A percentile compares a stretch with the other conserved stretches of the same genome.
Evolutionary conservation across 345 rosid genomes (phyloP).

Genomic region (Atalantia buxifolia): DNA sequence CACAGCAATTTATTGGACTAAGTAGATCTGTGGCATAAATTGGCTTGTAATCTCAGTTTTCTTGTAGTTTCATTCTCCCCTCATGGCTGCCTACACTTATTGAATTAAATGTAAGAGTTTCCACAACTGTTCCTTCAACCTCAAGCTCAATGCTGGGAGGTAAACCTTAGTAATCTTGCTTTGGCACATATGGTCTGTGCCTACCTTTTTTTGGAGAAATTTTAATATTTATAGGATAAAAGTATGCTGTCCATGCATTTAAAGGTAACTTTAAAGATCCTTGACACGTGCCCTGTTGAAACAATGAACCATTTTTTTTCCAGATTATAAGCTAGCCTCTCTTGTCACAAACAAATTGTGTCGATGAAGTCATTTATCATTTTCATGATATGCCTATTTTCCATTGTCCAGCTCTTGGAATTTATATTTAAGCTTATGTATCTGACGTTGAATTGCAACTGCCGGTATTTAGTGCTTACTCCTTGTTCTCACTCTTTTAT

Average conservation of each 20-base stretch:
- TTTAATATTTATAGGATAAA: not conserved
- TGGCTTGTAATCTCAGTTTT: not conserved
- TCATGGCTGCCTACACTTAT: not conserved
- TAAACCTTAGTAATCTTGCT: not conserved
- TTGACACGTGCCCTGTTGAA: not conserved
- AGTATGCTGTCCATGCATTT: not conserved
- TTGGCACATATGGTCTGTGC: not conserved
- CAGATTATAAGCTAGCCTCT: not conserved
- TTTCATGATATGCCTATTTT: constrained; percentile 4
- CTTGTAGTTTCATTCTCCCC: constrained; percentile 1
- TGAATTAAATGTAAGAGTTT: not conserved
- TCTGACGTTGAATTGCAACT: not conserved
- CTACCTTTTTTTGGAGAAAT: not conserved
- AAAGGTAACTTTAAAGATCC: constrained; percentile 11
- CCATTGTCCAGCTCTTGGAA: not conserved
- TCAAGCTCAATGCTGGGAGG: constrained; percentile 4
- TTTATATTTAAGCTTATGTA: not conserved
- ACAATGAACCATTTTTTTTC: not conserved
- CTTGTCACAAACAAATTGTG: constrained; percentile 1
- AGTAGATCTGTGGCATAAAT: constrained; percentile 1
- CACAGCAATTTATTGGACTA: not conserved
- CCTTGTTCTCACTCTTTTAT: too few species aligned
- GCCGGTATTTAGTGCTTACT: not conserved
- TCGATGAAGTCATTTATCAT: constrained; percentile 6
- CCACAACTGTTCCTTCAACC: not conserved